Percentiles rank a stretch among this genome's conserved stretches.
These are phyloP conservation scores for Verticillium isaacii DNA, from an alignment of 2,329 filamentous ascomycete species.

Conservation along the genomic window DNA sequence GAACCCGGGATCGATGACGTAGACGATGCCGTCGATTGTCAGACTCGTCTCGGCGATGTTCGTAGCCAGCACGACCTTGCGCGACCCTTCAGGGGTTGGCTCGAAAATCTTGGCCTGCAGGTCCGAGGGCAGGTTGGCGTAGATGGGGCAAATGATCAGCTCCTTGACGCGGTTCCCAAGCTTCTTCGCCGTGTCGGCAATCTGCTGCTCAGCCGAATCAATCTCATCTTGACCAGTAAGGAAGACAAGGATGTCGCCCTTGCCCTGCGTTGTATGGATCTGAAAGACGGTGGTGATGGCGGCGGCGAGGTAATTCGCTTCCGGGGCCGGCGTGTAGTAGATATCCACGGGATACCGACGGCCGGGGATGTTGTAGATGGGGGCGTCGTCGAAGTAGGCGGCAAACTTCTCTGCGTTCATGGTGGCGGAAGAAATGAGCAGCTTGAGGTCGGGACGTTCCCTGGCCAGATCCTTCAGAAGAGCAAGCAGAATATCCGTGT, in stretches of 20 bases:
- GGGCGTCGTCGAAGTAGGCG: conserved; percentile 84
- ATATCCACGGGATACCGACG: conserved; percentile 86
- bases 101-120: conserved; percentile 93
- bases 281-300: conserved; percentile 93
- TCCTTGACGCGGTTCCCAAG: conserved; percentile 80
- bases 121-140: conserved; percentile 87
- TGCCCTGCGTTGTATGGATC: conserved; percentile 81
- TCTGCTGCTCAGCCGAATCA: conserved; percentile 76
- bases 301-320: conserved; percentile 89
- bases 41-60: conserved; percentile 97
- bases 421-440: conserved; percentile 90
- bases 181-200: conserved; percentile 82
- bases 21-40: conserved; percentile 93
- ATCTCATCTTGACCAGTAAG: conserved; percentile 96
- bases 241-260: conserved; percentile 90
- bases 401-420: conserved; percentile 93
- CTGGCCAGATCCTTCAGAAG: conserved; percentile 84
- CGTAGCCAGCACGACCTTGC: conserved; percentile 90
- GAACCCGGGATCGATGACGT: conserved; percentile 92
- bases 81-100: conserved; percentile 75
- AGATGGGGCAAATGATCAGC: conserved; percentile 88
- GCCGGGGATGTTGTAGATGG: conserved; percentile 92
- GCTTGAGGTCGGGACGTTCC: conserved; percentile 77
- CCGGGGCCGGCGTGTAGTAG: conserved; percentile 83
- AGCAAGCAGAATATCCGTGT: conserved; percentile 85